Conservation (phyloP, 106 monocot genomes). For the Dendrobium catenatum region DNA sequence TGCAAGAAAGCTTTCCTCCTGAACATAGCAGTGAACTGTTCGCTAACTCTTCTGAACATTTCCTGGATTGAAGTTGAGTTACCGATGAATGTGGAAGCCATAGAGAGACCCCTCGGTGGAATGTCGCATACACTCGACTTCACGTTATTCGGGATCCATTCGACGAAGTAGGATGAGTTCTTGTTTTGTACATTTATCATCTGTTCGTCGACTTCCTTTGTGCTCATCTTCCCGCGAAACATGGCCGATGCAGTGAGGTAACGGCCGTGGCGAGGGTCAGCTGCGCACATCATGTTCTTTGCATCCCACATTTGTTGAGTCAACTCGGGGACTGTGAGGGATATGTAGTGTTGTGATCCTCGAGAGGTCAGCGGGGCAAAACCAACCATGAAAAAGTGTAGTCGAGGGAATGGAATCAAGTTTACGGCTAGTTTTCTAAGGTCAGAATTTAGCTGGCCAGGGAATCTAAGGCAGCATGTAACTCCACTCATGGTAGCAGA, state of each 20-base stretch:
- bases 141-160: conserved; percentile 79
- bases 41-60: conserved; percentile 15
- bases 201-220: conserved; percentile 14
- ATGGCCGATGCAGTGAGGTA: conserved; percentile 16
- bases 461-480: conserved; percentile 16
- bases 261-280: conserved; percentile 10
- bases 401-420: conserved; percentile 14
- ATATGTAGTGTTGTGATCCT: conserved; percentile 4
- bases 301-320: conserved; percentile 20
- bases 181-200: conserved; percentile 48
- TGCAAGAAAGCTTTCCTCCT: no score
- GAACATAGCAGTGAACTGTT: not conserved
- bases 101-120: conserved; percentile 22
- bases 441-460: conserved; percentile 14
- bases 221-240: conserved; percentile 16
- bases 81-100: conserved; percentile 12
- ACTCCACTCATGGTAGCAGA: conserved; percentile 12
- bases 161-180: conserved; percentile 76
- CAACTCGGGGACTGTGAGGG: conserved; percentile 10
- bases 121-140: conserved; percentile 65
- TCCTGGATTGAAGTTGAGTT: conserved; percentile 17
- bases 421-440: conserved; percentile 13
- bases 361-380: conserved; percentile 16
- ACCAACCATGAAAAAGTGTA: conserved; percentile 18
- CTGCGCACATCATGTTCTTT: not conserved